phyloP scores from a whole-genome alignment of 1,284 basidiomycete species.

The Somion occarium region DNA sequence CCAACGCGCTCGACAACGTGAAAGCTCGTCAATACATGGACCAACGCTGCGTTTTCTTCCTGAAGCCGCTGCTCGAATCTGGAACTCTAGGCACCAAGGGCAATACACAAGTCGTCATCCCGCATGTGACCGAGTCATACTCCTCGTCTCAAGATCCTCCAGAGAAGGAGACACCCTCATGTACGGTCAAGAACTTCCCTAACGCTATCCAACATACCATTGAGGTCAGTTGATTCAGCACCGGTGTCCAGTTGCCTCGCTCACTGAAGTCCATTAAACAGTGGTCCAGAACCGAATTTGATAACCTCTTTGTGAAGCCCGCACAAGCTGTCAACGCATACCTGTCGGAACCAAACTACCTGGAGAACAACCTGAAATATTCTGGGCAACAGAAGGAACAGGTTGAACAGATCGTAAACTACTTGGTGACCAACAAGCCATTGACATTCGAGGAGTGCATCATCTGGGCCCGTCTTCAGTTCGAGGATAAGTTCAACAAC shows the following conservation, averaged over 20 bases:
- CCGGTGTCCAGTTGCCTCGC: not conserved
- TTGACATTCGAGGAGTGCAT: constrained; percentile 97
- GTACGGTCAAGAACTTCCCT: constrained; percentile 99
- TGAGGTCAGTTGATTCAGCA: constrained; percentile 48
- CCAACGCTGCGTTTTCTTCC: constrained; percentile 95
- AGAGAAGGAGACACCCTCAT: constrained; percentile 96
- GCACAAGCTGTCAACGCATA: constrained; percentile 95
- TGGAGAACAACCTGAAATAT: constrained; percentile 88
- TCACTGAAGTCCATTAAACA: constrained; percentile 27
- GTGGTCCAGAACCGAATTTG: constrained; percentile 96
- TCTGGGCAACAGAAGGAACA: constrained; percentile 90
- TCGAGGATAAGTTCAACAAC: constrained; percentile 94
- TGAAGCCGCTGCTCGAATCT: constrained; percentile 95
- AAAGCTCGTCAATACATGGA: constrained; percentile 98
- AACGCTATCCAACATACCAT: constrained; percentile 99
- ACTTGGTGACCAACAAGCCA: constrained; percentile 90
- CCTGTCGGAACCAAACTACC: constrained; percentile 93
- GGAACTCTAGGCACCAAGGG: constrained; percentile 99
- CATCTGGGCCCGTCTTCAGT: constrained; percentile 93
- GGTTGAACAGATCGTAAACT: constrained; percentile 86
- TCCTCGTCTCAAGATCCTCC: constrained; percentile 98
- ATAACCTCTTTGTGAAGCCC: constrained; percentile 92
- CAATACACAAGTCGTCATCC: constrained; percentile 95
- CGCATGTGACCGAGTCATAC: constrained; percentile 96
- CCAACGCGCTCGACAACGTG: constrained; percentile 99